Conservation (phyloP, 495 filamentous ascomycete species). For the Hyaloscypha bicolor region DNA sequence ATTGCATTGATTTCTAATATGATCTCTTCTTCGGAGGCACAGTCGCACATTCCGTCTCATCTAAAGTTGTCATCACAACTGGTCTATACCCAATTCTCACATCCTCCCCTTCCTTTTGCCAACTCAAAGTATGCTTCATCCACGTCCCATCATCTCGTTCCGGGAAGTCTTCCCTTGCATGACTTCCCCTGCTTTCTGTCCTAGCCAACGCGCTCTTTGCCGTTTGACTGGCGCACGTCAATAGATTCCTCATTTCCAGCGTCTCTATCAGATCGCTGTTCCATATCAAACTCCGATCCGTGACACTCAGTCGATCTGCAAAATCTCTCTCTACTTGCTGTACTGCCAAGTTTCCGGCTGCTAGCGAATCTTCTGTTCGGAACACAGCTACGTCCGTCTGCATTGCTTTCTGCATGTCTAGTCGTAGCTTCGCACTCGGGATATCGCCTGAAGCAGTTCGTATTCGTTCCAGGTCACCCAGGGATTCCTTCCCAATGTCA, state of each 20-base stretch:
- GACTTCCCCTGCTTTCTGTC: conserved; percentile 32
- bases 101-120: conserved; percentile 27
- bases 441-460: conserved; percentile 23
- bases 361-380: conserved; percentile 25
- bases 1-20: conserved; percentile 20
- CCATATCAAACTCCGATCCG: conserved; percentile 30
- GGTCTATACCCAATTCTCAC: conserved; percentile 29
- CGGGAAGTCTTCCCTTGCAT: conserved; percentile 31
- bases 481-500: conserved; percentile 24
- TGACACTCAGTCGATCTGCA: conserved; percentile 13
- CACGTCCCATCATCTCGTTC: conserved; percentile 28
- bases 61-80: conserved; percentile 29
- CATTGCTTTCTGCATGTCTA: conserved; percentile 34
- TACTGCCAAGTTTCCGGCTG: conserved; percentile 10
- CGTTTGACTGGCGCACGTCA: conserved; percentile 33
- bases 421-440: conserved; percentile 16
- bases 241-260: conserved; percentile 32
- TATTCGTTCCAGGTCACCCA: conserved; percentile 24
- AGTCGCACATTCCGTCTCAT: conserved; percentile 31
- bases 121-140: conserved; percentile 32
- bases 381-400: conserved; percentile 31
- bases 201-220: conserved; percentile 31
- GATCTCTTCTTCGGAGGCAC: conserved; percentile 27
- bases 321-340: conserved; percentile 27
- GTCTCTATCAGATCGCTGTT: conserved; percentile 34